Evolutionary conservation across 2,329 filamentous ascomycete genomes (phyloP).

Genomic region (Fusarium tanahbumbuense): DNA sequence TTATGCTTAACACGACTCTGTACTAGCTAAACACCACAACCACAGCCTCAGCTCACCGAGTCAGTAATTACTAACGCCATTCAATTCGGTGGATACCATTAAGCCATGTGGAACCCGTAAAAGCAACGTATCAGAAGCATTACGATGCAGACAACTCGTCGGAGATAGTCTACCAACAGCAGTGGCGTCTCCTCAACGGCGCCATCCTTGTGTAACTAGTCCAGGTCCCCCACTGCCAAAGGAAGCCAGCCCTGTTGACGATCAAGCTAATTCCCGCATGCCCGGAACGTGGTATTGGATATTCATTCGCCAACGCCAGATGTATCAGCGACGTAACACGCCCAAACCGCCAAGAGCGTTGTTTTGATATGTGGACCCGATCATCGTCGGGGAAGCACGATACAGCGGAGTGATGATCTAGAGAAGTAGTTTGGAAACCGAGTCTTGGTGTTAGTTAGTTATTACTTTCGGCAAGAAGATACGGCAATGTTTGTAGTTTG

Average conservation of each 20-base stretch:
- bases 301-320: not conserved
- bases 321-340: not conserved
- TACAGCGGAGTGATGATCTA: not conserved
- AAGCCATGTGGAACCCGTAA: not conserved
- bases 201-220: not conserved
- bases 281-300: not conserved
- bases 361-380: not conserved
- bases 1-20: not conserved
- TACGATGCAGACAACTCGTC: conserved; percentile 5
- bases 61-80: not conserved
- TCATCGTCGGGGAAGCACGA: not conserved
- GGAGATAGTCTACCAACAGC: conserved; percentile 9
- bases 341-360: not conserved
- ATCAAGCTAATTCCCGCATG: not conserved
- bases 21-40: not conserved
- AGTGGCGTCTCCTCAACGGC: conserved; percentile 10
- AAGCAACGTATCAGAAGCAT: not conserved
- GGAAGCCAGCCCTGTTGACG: not conserved
- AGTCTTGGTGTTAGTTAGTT: not conserved
- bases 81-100: not conserved
- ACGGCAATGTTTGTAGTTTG: not conserved
- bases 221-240: not conserved
- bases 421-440: not conserved
- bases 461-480: not conserved
- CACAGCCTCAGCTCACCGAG: not conserved